A percentile compares a stretch with the other conserved stretches of the same genome.
Evolutionary conservation across 176 grass and related monocot species (phyloP).

Genomic region (Carex kokanica): DNA sequence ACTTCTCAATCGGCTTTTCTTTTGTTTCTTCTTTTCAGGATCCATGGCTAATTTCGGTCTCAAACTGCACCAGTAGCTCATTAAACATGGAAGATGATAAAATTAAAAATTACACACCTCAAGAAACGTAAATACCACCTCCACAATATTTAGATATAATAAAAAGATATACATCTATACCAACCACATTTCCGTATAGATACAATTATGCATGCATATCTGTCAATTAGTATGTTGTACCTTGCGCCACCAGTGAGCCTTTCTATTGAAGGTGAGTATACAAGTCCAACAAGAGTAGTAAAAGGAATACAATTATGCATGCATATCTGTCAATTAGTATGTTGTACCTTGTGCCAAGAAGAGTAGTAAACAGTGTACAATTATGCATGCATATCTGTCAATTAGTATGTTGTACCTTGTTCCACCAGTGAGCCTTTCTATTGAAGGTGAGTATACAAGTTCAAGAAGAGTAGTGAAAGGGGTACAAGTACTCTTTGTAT

Average conservation of each 20-base stretch:
- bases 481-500: not conserved
- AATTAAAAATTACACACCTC: not conserved
- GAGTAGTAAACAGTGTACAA: not conserved
- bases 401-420: not conserved
- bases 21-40: not conserved
- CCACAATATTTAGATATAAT: not conserved
- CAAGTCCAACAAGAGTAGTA: not conserved
- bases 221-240: not conserved
- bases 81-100: conserved; percentile 9
- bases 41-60: conserved; percentile 15
- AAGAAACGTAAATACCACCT: not conserved
- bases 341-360: not conserved
- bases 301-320: not conserved
- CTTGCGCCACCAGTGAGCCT: not conserved
- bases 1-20: not conserved
- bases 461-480: not conserved
- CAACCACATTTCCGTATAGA: not conserved
- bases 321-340: not conserved
- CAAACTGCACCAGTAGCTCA: not conserved
- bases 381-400: not conserved
- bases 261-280: not conserved
- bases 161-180: not conserved
- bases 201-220: not conserved
- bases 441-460: not conserved
- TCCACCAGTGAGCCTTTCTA: not conserved